Base-by-base conservation (phyloP, 805 yeast genomes). In the Debaryomyces hansenii region DNA sequence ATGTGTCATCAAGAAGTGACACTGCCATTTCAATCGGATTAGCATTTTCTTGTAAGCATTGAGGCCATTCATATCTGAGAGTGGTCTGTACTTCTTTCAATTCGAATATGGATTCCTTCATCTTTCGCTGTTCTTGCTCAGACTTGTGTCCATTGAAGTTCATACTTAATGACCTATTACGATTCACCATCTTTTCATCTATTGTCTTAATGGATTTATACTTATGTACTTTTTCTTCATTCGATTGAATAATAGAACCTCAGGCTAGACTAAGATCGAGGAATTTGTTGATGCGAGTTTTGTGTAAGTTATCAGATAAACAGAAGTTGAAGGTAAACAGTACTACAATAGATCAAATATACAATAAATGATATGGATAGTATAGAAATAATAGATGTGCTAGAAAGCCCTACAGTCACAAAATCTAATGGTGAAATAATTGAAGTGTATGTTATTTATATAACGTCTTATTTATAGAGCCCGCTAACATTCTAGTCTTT, bases 11-110 rank as follows among this genome's bases (percentile, higher is more conserved):
- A 57, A 90, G 70, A 47, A 94, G 72, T 1, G 91, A 83, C 34
- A 92, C 72, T 0, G 97, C 97, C 43, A 85, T 72, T 55, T 90
- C 97, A 39, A 94, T 75, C 1, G 96, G 96, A 60, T 90, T 90
- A 45, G 89, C 55, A 41, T 80, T 76, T 12, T 59, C 64, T 16
- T 57, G 59, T 10, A 72, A 52, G n/a, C 60, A 47, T 43, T 70
- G 74, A 4, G 75, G 74, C 78, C 78, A 73, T 46, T 73, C 78
- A 50, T 70, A 71, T 42, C 62, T 60, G 24, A 72, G 53, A n/a
- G 64, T 63, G 46, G 67, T 67, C 49, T 63, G 60, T 6, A 66
- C 59, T 37, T 68, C 66, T 47, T 67, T 66, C 47, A 72, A 57
- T 45, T 67, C 72, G 28, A 61, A 54, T 40, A 72, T 57, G 10